These are phyloP conservation scores for Nemania serpens DNA, from an alignment of 2,329 filamentous ascomycete species.

Conservation along the genomic window DNA sequence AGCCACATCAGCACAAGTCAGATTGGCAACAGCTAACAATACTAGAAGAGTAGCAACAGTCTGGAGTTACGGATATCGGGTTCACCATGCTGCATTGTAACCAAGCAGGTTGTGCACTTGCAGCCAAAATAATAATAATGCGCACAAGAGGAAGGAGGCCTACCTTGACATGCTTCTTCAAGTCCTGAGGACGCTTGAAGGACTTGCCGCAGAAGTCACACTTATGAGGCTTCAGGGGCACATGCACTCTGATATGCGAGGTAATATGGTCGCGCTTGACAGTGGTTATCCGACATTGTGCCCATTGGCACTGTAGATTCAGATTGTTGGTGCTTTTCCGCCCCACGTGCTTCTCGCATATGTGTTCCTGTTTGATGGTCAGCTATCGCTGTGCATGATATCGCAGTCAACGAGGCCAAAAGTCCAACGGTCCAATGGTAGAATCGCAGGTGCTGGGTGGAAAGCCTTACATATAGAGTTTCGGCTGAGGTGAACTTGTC, in stretches of 20 bases:
- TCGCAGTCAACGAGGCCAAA: background rate
- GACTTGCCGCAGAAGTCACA: constrained; percentile 98
- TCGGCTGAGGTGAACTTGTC: constrained; percentile 64
- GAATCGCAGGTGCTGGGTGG: background rate
- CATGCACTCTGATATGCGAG: constrained; percentile 96
- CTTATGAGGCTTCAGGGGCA: constrained; percentile 98
- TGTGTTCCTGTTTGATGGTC: constrained; percentile 73
- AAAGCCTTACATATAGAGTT: constrained; percentile 60
- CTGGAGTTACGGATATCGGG: background rate
- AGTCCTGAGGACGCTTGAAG: constrained; percentile 97
- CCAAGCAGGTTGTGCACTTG: no score
- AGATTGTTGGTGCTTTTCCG: constrained; percentile 99
- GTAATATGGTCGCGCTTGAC: constrained; percentile 99
- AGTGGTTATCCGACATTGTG: constrained; percentile 91
- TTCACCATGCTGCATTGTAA: background rate
- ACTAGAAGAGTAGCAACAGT: background rate
- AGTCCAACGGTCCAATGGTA: background rate
- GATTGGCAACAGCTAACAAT: background rate
- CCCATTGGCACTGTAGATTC: constrained; percentile 97
- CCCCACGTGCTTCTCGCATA: constrained; percentile 97
- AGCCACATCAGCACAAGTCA: background rate
- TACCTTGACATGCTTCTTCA: constrained; percentile 98
- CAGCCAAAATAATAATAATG: background rate
- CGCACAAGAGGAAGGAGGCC: constrained; percentile 21
- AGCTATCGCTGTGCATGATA: constrained; percentile 2